Percentiles rank a stretch among this genome's conserved stretches.
Evolutionary conservation across 2,329 filamentous ascomycete species (phyloP).

Genomic region (Aureobasidium sp.): DNA sequence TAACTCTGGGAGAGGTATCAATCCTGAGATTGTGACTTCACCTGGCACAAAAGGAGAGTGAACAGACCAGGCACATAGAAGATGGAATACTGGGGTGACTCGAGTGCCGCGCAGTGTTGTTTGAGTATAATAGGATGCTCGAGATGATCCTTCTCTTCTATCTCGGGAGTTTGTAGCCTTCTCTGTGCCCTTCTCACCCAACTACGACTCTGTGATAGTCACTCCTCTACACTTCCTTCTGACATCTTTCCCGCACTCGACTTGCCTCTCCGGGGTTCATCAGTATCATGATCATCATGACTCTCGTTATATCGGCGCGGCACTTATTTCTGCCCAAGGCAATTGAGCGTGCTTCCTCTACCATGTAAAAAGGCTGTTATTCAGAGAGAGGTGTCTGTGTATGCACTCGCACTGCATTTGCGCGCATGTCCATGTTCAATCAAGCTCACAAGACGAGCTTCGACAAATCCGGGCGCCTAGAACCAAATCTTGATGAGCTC

Average conservation of each 20-base stretch:
- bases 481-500: conserved; percentile 60
- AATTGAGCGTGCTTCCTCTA: not conserved
- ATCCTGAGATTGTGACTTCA: not conserved
- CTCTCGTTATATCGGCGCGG: conserved; percentile 2
- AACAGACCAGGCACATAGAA: too few relatives aligned
- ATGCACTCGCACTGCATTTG: not conserved
- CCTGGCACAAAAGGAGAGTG: not conserved
- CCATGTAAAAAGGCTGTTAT: not conserved
- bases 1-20: not conserved
- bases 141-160: not conserved
- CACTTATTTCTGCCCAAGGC: not conserved
- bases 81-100: too few relatives aligned
- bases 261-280: not conserved
- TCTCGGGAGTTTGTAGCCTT: too few relatives aligned
- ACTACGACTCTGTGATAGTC: not conserved
- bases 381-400: not conserved
- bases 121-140: not conserved
- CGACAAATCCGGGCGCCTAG: conserved; percentile 17
- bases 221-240: not conserved
- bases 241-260: not conserved
- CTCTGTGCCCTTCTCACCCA: too few relatives aligned
- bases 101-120: too few relatives aligned
- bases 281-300: not conserved
- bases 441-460: conserved; percentile 5
- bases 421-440: not conserved